Percentiles rank a stretch among this genome's conserved stretches.
These are phyloP conservation scores for Musa beccarii DNA, from an alignment of 176 grass and related monocot species.

Conservation along the genomic window DNA sequence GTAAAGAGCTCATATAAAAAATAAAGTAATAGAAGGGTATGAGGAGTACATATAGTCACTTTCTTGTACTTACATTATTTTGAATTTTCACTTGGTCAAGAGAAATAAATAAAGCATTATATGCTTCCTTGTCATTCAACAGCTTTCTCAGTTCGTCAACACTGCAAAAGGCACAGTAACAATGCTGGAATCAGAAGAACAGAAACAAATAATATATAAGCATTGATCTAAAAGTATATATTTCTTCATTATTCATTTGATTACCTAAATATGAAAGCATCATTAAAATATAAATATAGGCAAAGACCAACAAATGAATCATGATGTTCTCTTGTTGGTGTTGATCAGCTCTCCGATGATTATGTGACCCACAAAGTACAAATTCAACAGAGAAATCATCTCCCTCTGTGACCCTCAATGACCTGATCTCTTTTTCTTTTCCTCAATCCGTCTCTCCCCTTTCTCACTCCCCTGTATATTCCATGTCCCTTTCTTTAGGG, in stretches of 20 bases:
- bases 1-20: not conserved
- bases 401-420: too few relatives aligned
- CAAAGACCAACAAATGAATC: too few relatives aligned
- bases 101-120: conserved; percentile 84
- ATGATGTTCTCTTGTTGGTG: too few relatives aligned
- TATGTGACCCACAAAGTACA: too few relatives aligned
- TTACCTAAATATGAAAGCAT: not conserved
- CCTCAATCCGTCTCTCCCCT: too few relatives aligned
- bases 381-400: too few relatives aligned
- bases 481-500: too few relatives aligned
- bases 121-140: conserved; percentile 78
- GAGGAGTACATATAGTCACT: conserved; percentile 7
- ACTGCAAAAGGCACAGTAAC: conserved; percentile 29
- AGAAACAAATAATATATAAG: not conserved
- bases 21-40: conserved; percentile 10
- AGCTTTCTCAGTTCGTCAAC: conserved; percentile 81
- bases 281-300: not conserved
- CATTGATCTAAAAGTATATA: not conserved
- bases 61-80: conserved; percentile 66
- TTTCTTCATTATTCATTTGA: not conserved
- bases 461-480: too few relatives aligned
- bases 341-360: too few relatives aligned
- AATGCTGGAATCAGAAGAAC: not conserved
- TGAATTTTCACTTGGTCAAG: conserved; percentile 98
- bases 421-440: too few relatives aligned